phyloP scores from a whole-genome alignment of 192 early-diverging fungal genomes.

The Coemansia aciculifera region DNA sequence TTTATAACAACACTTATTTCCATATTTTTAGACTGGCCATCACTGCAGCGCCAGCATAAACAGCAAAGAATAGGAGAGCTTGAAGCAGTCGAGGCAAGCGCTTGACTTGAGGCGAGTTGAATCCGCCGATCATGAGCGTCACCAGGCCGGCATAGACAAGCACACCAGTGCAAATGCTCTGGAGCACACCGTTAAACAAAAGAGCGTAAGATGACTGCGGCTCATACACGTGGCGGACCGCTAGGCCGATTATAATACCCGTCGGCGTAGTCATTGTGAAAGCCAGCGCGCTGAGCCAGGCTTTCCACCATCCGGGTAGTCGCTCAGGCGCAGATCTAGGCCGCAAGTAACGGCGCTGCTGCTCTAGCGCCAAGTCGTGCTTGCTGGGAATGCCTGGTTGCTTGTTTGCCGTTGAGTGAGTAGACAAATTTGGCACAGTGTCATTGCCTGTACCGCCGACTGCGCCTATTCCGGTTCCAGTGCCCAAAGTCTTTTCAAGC shows the following conservation, averaged over 20 bases:
- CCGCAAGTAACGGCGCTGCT: constrained; percentile 19
- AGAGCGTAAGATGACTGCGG: constrained; percentile 59
- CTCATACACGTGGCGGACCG: constrained; percentile 62
- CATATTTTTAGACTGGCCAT: constrained; percentile 47
- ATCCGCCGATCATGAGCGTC: constrained; percentile 66
- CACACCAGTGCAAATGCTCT: constrained; percentile 74
- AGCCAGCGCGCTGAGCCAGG: constrained; percentile 54
- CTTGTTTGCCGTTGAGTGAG: not conserved
- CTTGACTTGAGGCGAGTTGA: constrained; percentile 53
- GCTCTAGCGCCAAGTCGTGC: not conserved
- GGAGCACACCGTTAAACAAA: constrained; percentile 66
- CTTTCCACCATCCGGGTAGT: constrained; percentile 52
- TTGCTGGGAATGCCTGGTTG: not conserved
- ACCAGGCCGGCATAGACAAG: constrained; percentile 72
- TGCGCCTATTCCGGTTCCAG: not conserved
- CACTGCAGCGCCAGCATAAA: constrained; percentile 41
- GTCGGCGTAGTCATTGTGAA: constrained; percentile 74
- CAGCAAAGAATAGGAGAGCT: constrained; percentile 32
- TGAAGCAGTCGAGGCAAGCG: constrained; percentile 20
- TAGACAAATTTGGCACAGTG: not conserved
- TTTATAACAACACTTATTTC: constrained; percentile 17
- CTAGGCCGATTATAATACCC: constrained; percentile 77
- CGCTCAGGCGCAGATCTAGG: constrained; percentile 36
- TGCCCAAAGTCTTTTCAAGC: constrained; percentile 28
- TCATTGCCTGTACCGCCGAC: not conserved